A percentile compares a stretch with the other conserved stretches of the same genome.
Evolutionary conservation across 805 yeast species (phyloP).

Genomic region (Ogataea naganishii): DNA sequence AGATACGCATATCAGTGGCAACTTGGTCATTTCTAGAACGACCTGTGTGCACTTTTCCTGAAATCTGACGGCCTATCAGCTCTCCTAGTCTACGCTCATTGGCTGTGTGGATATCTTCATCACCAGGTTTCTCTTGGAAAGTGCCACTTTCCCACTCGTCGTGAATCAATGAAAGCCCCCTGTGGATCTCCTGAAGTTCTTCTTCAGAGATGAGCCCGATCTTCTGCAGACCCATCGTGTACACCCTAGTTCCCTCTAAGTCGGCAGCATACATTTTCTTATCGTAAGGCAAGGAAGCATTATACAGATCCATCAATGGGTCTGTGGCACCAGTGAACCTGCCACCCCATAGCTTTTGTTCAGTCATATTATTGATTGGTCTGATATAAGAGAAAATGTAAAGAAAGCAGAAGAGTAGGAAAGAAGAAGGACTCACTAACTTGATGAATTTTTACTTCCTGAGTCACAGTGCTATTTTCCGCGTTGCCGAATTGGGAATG

Average conservation of each 20-base stretch:
- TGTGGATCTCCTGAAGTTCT: slow-evolving; percentile 75
- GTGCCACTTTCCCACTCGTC: slow-evolving; percentile 70
- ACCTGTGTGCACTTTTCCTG: slow-evolving; percentile 99
- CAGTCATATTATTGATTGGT: slow-evolving; percentile 32
- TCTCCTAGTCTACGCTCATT: slow-evolving; percentile 97
- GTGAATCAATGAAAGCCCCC: slow-evolving; percentile 65
- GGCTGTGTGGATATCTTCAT: slow-evolving; percentile 98
- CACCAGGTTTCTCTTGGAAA: slow-evolving; percentile 77
- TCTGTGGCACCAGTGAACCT: slow-evolving; percentile 96
- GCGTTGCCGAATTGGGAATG: too few species aligned
- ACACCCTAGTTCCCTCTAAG: slow-evolving; percentile 87
- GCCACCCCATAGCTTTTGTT: slow-evolving; percentile 93
- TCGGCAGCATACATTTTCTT: slow-evolving; percentile 92
- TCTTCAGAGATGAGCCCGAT: slow-evolving; percentile 63
- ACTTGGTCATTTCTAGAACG: slow-evolving; percentile 98
- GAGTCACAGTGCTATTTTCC: too few species aligned
- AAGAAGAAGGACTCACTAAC: too few species aligned
- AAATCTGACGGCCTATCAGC: slow-evolving; percentile 83
- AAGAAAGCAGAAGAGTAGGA: too few species aligned
- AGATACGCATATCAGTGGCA: slow-evolving; percentile 97
- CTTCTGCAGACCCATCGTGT: slow-evolving; percentile 79
- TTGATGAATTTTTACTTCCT: too few species aligned
- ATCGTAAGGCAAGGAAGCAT: slow-evolving; percentile 95
- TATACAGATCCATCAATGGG: slow-evolving; percentile 95
- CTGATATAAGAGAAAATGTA: slow-evolving; percentile 2